Evolutionary conservation across 805 yeast genomes (phyloP), one percentile per base, ranked within the genome.

Genomic region (Candida maesae): DNA sequence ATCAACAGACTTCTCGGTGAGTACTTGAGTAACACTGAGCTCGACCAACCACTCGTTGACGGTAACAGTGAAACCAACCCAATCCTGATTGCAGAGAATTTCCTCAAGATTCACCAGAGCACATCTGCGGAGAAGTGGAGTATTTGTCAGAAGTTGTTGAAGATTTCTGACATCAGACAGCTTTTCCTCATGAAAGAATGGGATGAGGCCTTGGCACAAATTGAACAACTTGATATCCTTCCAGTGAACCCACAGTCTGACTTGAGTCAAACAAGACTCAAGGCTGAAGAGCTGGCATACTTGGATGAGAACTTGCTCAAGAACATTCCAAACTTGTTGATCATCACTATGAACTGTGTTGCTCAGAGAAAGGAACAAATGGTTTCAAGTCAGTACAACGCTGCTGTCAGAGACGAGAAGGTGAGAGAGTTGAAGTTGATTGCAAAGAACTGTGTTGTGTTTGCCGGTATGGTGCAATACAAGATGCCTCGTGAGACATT

Each of bases 391-490:
- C 59, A 67, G 4, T 67, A 73, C 12, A 74, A 74, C 42, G 71
- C 67, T 30, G 55, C 68, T 2, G 67, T 74, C 11, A 75, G 74
- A 44, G 73, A 70, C 31, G 77, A 74, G 42, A 84, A 81, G 57
- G 63, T 74, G 16, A 67, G 61, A 3, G 74, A 77, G 31, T 65
- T 87, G 55, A 70, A 70, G 37, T 73, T 73, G 46, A 71, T 83
- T 48, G 88, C 95, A 2, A 83, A 79, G 60, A 88, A 88, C 62
- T 84, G 95, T 62, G 88, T 90, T 89, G 78, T 90, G 3, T 91
- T 84, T 61, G 95, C 97, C 6, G 98, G 97, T 46, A 84, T 91
- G 81, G 82, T 90, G 27, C 95, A 87, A 64, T 89, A 85, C 64
- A 81, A 84, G 59, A 87, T 90, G 95, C 95, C 96, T 8, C 66